Conservation (phyloP, 371 early-diverging fungal genomes). For the Rhizopus delemar region DNA sequence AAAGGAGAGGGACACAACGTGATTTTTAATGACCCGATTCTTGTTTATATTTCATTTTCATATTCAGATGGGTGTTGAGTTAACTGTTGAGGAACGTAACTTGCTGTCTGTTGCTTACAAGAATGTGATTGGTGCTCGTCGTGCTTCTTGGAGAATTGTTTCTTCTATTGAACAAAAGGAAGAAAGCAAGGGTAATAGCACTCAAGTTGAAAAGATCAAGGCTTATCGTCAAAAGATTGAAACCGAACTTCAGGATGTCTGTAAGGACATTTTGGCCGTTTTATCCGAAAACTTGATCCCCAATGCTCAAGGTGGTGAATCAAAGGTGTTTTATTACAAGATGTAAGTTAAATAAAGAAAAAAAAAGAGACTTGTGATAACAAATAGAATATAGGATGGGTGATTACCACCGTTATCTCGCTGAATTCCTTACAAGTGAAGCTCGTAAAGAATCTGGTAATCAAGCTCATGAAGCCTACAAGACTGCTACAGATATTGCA, state of each 20-base stretch:
- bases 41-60: slow-evolving; percentile 5
- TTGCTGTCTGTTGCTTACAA: slow-evolving; percentile 98
- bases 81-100: slow-evolving; percentile 97
- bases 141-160: slow-evolving; percentile 99
- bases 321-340: slow-evolving; percentile 99
- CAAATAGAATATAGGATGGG: slow-evolving; percentile 78
- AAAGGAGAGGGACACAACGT: slow-evolving; percentile 6
- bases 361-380: not conserved
- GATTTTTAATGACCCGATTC: slow-evolving; percentile 3
- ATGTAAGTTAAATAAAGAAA: slow-evolving; percentile 65
- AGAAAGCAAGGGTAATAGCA: slow-evolving; percentile 86
- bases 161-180: slow-evolving; percentile 98
- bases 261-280: slow-evolving; percentile 93
- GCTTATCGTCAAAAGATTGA: slow-evolving; percentile 93
- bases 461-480: slow-evolving; percentile 93
- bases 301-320: slow-evolving; percentile 87
- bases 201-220: slow-evolving; percentile 87
- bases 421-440: slow-evolving; percentile 93
- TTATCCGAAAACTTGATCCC: slow-evolving; percentile 90
- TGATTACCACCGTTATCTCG: slow-evolving; percentile 99
- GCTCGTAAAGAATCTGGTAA: slow-evolving; percentile 86
- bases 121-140: slow-evolving; percentile 98
- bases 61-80: slow-evolving; percentile 58
- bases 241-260: slow-evolving; percentile 91
- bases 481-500: slow-evolving; percentile 93